Evolutionary conservation across 495 filamentous ascomycete genomes (phyloP).

Genomic region (Jackrogersella minutella): DNA sequence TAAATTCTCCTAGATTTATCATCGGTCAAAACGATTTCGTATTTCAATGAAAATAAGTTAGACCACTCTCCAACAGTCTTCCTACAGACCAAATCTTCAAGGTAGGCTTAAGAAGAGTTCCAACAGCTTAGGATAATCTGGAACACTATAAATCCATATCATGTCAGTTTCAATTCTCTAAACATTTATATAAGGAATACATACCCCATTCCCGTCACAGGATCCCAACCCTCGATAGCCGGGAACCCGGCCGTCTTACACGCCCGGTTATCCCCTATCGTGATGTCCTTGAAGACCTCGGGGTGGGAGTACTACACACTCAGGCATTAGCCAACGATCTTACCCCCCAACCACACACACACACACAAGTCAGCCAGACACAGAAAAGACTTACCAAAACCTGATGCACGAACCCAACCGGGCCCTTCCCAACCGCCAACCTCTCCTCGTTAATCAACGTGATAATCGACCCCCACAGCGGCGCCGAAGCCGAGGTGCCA

Average conservation of each 20-base stretch:
- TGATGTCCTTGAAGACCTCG: conserved; percentile 68
- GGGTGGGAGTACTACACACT: conserved; percentile 60
- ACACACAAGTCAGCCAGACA: neutral
- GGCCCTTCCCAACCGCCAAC: conserved; percentile 59
- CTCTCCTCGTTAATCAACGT: conserved; percentile 70
- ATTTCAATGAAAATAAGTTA: too few species aligned
- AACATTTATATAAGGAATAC: conserved; percentile 23
- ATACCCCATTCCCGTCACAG: conserved; percentile 66
- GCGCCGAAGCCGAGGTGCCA: conserved; percentile 47
- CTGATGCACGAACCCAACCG: conserved; percentile 71
- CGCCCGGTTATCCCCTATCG: conserved; percentile 63
- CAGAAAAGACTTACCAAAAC: conserved; percentile 46
- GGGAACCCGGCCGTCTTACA: conserved; percentile 66
- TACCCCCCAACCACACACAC: neutral
- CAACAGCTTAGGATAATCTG: conserved; percentile 47
- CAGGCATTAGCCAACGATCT: neutral
- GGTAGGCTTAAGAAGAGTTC: conserved; percentile 48
- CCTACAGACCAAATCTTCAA: neutral
- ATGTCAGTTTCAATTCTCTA: conserved; percentile 18
- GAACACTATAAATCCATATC: conserved; percentile 35
- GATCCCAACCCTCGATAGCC: conserved; percentile 65
- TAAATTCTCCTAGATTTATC: neutral
- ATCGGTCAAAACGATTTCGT: too few species aligned
- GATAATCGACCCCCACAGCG: conserved; percentile 57
- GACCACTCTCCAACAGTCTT: neutral